Percentiles rank a stretch among this genome's conserved stretches.
These are phyloP conservation scores for Chaetoscypha palmicola DNA, from an alignment of 2,329 filamentous ascomycete genomes.

Conservation along the genomic window DNA sequence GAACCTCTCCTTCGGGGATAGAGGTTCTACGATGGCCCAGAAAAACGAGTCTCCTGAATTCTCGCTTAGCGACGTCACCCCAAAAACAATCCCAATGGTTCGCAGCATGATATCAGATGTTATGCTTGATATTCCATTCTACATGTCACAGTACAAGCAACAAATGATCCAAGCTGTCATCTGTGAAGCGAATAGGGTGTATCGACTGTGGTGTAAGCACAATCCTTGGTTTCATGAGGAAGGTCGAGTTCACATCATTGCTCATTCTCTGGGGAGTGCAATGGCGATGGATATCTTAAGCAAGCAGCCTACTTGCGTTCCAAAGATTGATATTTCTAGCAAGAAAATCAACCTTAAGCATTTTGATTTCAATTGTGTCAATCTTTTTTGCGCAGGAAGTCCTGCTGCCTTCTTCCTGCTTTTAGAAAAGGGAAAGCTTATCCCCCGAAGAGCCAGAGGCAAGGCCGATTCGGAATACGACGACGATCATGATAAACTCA, in stretches of 20 bases:
- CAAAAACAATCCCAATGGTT: conserved; percentile 83
- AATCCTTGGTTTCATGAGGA: conserved; percentile 77
- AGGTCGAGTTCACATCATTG: conserved; percentile 85
- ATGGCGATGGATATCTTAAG: conserved; percentile 92
- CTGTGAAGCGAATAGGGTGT: conserved; percentile 89
- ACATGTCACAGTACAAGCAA: conserved; percentile 90
- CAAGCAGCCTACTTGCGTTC: conserved; percentile 70
- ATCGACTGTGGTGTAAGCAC: conserved; percentile 87
- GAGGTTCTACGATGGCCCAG: conserved; percentile 51
- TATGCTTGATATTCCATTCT: conserved; percentile 97
- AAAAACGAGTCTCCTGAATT: conserved; percentile 54
- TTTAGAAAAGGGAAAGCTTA: conserved; percentile 63
- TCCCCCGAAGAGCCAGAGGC: conserved; percentile 66
- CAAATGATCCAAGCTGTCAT: conserved; percentile 91
- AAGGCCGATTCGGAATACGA: conserved; percentile 68
- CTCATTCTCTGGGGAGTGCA: conserved; percentile 86
- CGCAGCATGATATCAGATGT: conserved; percentile 92
- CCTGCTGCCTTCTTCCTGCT: conserved; percentile 90
- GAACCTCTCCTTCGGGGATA: conserved; percentile 79
- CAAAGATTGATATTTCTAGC: conserved; percentile 40
- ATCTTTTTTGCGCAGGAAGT: conserved; percentile 83
- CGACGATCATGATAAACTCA: conserved; percentile 47
- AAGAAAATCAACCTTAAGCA: conserved; percentile 44
- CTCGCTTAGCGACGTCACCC: conserved; percentile 82
- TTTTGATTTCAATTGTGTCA: conserved; percentile 89